A percentile compares a stretch with the other conserved stretches of the same genome.
Evolutionary conservation across 75 land plant genomes (phyloP).

Genomic region (Pseudotsuga menziesii): DNA sequence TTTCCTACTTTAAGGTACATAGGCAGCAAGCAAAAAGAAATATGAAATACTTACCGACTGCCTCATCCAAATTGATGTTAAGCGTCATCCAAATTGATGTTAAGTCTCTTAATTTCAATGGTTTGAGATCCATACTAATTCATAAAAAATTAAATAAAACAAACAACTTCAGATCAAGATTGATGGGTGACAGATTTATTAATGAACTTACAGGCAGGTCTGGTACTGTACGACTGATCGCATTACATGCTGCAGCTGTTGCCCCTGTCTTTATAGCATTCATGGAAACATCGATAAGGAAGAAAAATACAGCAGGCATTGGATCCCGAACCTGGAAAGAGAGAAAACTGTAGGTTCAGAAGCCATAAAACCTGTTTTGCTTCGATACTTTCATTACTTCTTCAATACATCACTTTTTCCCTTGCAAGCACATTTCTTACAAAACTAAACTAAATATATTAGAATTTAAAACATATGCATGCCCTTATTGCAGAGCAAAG

Average conservation of each 20-base stretch:
- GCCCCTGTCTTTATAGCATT: constrained; percentile 95
- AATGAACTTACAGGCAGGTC: constrained; percentile 18
- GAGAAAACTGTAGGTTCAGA: neutral
- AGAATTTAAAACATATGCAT: neutral
- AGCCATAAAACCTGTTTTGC: neutral
- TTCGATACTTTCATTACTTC: neutral
- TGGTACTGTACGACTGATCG: constrained; percentile 69
- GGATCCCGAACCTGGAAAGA: constrained; percentile 89
- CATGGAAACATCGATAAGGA: constrained; percentile 94
- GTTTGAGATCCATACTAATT: too few relatives aligned
- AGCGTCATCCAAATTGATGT: too few relatives aligned
- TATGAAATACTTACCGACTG: too few relatives aligned
- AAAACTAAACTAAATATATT: neutral
- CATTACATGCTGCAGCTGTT: constrained; percentile 97
- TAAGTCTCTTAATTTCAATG: neutral
- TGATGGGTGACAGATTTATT: neutral
- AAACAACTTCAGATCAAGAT: too few relatives aligned
- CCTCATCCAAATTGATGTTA: too few relatives aligned
- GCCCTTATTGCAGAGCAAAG: neutral
- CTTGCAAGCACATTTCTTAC: neutral
- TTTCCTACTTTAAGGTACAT: too few relatives aligned
- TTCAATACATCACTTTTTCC: neutral
- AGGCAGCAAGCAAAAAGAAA: too few relatives aligned
- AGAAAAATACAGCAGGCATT: constrained; percentile 96
- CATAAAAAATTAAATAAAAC: too few relatives aligned